Base-by-base conservation (phyloP, 306 rosid genomes). In the Quercus ilex region DNA sequence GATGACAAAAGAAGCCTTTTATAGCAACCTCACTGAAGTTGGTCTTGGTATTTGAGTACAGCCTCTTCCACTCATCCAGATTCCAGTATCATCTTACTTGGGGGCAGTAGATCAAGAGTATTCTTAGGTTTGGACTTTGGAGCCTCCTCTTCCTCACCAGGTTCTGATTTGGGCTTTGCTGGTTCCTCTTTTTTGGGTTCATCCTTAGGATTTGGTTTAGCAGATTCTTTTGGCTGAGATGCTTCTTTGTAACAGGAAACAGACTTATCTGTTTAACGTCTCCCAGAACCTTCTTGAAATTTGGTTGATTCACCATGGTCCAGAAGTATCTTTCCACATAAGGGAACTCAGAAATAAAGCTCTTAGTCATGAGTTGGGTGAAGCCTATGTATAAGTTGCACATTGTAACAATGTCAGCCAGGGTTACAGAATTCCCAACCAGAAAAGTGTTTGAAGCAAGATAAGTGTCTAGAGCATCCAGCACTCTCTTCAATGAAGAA, bases 261-360 rank as follows among this genome's bases (percentile, higher is more conserved):
- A 55, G 88, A 13, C 1, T 92, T 96, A 0, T 76, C 84, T 94
- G 96, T 90, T 90, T 80, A 25, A 89, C 87, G 81, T 94, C 89
- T 56, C 94, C 97, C 15, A 92, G 7, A 6, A 90, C 17, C 87
- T 92, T 92, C 69, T 83, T 74, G 87, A 93, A 93, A 79, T 85
- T 91, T n/a, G 97, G 97, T 76, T 92, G 97, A 78, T 94, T 88
- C 80, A 94, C 95, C 91, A 92, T 53, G 57, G 98, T 94, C 97
- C 97, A 92, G 64, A 94, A 94, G 88, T 92, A 90, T 81, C 97
- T 87, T 83, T 94, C 98, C 53, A 92, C 97, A 63, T 92, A 93
- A 74, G 96, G 96, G 73, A 92, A 94, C 86, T 90, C 91, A 5
- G 91, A 85, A 74, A 97, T 86, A 89, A 88, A 84, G 83, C 88